Evolutionary conservation across 495 filamentous ascomycete genomes (phyloP).

Genomic region (Aspergillus kassunensis): DNA sequence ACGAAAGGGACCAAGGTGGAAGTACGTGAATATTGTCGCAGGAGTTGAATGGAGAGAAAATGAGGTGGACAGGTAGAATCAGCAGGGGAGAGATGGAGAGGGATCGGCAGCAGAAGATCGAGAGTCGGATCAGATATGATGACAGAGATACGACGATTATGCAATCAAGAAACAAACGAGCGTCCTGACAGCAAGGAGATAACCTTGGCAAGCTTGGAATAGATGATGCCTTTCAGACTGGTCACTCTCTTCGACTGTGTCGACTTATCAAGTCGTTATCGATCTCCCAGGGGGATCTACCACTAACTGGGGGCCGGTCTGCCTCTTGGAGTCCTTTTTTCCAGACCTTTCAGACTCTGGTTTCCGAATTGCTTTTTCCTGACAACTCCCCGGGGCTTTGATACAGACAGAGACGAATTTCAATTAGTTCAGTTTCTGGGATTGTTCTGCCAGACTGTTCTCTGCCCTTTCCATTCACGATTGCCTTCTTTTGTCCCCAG

Average conservation of each 20-base stretch:
- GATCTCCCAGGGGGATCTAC: constrained; percentile 25
- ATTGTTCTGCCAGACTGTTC: background rate
- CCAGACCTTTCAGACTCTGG: background rate
- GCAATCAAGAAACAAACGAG: no score
- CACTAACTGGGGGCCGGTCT: constrained; percentile 11
- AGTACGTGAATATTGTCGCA: background rate
- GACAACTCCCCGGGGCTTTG: no score
- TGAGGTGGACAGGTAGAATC: constrained; percentile 4
- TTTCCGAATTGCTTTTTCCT: constrained; percentile 11
- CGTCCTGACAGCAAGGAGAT: constrained; percentile 9
- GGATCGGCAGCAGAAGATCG: constrained; percentile 22
- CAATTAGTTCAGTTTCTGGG: background rate
- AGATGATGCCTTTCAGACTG: constrained; percentile 7
- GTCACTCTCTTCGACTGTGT: constrained; percentile 11
- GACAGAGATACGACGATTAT: constrained; percentile 1
- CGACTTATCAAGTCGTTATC: constrained; percentile 25
- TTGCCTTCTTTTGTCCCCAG: constrained; percentile 26
- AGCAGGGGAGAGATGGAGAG: constrained; percentile 3
- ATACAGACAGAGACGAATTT: no score
- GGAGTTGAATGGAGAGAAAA: background rate
- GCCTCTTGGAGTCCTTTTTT: background rate
- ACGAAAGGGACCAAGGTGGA: background rate
- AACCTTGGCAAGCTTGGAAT: background rate
- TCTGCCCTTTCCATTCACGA: constrained; percentile 4
- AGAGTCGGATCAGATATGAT: constrained; percentile 26